Evolutionary conservation across 179 eudicot species (phyloP), one percentile per base, ranked within the genome.

Genomic region (Camellia oleifera): DNA sequence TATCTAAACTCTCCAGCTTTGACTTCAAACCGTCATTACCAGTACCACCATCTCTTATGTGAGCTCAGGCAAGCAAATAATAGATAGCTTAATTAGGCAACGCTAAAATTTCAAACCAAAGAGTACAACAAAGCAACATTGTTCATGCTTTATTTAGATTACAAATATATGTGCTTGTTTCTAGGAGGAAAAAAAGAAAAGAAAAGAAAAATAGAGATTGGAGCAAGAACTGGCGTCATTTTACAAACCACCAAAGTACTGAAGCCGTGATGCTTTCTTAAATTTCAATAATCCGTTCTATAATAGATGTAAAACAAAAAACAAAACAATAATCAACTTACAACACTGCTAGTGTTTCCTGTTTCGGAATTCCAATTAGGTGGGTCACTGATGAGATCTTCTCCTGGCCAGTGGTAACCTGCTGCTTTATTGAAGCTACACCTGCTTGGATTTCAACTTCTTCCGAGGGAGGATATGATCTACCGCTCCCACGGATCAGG

Each of bases 401-500:
- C 9, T 76, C 83, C 71, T 64, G 80, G 9, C 77, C 80, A 69
- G 11, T 60, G 17, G 68, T 44, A 57, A 71, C 63, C 58, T 80
- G 78, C 58, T 80, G 80, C 70, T 77, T 80, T 20, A 66, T 70
- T 46, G 81, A 44, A 66, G 62, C 65, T 67, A 40, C 77, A 32
- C 15, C 73, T 4, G 56, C 76, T 50, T 81, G 78, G 44, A 60
- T 32, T 78, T 70, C 26, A 0, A 56, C 89, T 64, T 86, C 89
- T 74, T 70, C 82, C 0, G 72, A 42, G 15, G 60, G 80, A 69
- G 99, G 99, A 82, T 83, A 87, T 17, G 96, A 90, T 74, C 99
- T 90, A 64, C 96, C 97, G 72, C 99, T 92, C 61, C 91, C 86
- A 1, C 78, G 84, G 5, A 96, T 90, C 53, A 94, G 90, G 82